phyloP scores from a whole-genome alignment of 805 yeast genomes.

The Lachancea kluyveri region DNA sequence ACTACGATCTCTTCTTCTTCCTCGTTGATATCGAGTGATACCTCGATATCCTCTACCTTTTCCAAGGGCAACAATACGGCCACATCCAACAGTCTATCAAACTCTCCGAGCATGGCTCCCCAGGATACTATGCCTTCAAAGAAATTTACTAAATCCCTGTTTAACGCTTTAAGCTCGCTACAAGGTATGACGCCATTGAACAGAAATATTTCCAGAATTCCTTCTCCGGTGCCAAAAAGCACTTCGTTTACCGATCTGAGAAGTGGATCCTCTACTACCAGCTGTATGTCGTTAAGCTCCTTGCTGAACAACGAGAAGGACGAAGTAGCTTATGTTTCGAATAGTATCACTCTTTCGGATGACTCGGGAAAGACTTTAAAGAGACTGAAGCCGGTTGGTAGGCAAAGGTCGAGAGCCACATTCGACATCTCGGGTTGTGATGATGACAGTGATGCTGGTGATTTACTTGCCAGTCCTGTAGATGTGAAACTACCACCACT shows the following conservation, averaged over 20 bases:
- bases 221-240: constrained; percentile 1
- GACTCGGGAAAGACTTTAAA: no score
- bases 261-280: constrained; percentile 1
- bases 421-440: no score
- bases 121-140: constrained; percentile 1
- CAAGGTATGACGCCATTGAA: constrained; percentile 17
- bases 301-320: background rate
- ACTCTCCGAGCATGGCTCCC: constrained; percentile 1
- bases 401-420: no score
- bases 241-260: no score
- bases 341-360: no score
- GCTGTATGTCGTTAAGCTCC: background rate
- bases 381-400: no score
- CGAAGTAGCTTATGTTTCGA: no score
- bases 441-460: constrained; percentile 13
- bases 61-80: no score
- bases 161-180: constrained; percentile 16
- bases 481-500: constrained; percentile 24
- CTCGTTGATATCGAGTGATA: no score
- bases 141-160: constrained; percentile 12
- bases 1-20: no score
- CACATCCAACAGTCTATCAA: constrained; percentile 2
- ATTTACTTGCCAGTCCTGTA: no score
- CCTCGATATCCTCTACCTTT: no score
- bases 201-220: background rate